A percentile compares a stretch with the other conserved stretches of the same genome.
These are phyloP conservation scores for Didymella sp. DNA, from an alignment of 2,329 filamentous ascomycete genomes.

Conservation along the genomic window DNA sequence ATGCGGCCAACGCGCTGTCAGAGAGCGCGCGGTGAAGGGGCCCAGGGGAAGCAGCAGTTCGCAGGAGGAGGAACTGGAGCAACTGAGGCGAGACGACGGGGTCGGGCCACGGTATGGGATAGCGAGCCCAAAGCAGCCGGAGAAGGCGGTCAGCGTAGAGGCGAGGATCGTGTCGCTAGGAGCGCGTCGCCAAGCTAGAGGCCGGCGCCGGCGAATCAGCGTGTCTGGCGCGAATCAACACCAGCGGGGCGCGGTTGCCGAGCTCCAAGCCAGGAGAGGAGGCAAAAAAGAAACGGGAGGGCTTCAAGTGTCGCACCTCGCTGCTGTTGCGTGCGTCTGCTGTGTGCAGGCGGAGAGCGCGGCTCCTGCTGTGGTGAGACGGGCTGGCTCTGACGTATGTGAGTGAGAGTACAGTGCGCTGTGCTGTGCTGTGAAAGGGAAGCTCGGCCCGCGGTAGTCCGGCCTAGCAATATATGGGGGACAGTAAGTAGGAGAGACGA, in stretches of 20 bases:
- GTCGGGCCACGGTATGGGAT: conserved; percentile 24
- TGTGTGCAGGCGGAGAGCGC: conserved; percentile 21
- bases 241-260: conserved; percentile 29
- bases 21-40: conserved; percentile 11
- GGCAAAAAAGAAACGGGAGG: conserved; percentile 27
- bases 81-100: conserved; percentile 27
- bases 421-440: conserved; percentile 17
- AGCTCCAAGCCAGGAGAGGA: conserved; percentile 22
- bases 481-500: not conserved
- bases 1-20: conserved; percentile 11
- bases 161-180: conserved; percentile 22
- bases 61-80: conserved; percentile 19
- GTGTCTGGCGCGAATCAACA: conserved; percentile 25
- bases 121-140: conserved; percentile 27
- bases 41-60: conserved; percentile 21
- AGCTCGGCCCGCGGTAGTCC: conserved; percentile 27
- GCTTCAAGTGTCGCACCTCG: conserved; percentile 18
- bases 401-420: conserved; percentile 7
- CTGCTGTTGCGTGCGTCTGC: conserved; percentile 22
- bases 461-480: not conserved
- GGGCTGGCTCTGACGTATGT: conserved; percentile 31
- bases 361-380: conserved; percentile 27
- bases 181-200: conserved; percentile 32
- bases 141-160: conserved; percentile 39
- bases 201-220: conserved; percentile 36